Evolutionary conservation across 2,329 filamentous ascomycete genomes (phyloP).

Genomic region (Fusarium hostae): DNA sequence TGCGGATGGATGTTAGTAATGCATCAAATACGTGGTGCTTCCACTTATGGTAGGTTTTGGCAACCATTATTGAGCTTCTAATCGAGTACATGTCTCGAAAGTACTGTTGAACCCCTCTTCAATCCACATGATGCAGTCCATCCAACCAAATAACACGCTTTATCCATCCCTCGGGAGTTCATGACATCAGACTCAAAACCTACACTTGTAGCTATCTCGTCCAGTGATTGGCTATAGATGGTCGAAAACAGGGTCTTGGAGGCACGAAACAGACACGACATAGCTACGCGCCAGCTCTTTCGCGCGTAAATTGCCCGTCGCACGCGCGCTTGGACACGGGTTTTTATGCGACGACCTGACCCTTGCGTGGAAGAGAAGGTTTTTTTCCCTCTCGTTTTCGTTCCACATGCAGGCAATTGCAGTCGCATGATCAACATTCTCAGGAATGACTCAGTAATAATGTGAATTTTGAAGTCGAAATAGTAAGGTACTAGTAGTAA

Average conservation of each 20-base stretch:
- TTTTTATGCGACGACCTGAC: conserved; percentile 4
- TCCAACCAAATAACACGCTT: conserved; percentile 41
- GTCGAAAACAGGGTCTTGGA: conserved; percentile 14
- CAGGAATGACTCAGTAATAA: neutral
- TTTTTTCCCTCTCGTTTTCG: neutral
- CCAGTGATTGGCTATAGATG: conserved; percentile 35
- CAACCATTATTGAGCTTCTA: neutral
- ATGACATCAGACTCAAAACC: conserved; percentile 28
- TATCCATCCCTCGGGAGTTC: conserved; percentile 23
- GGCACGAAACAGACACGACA: conserved; percentile 40
- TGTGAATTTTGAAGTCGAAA: neutral
- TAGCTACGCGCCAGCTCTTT: conserved; percentile 27
- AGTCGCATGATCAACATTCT: neutral
- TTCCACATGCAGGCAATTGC: conserved; percentile 2
- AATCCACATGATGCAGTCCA: conserved; percentile 11
- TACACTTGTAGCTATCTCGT: neutral
- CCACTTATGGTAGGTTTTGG: neutral
- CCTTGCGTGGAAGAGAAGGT: neutral
- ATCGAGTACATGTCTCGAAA: conserved; percentile 17
- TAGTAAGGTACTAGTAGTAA: conserved; percentile 12
- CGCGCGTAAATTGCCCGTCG: conserved; percentile 46
- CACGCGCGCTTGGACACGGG: conserved; percentile 32
- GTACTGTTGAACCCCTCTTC: conserved; percentile 19
- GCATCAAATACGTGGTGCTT: neutral
- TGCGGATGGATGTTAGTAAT: neutral